A percentile compares a stretch with the other conserved stretches of the same genome.
Conservation (phyloP, 208 protist genomes). For the Leishmania turanica region DNA sequence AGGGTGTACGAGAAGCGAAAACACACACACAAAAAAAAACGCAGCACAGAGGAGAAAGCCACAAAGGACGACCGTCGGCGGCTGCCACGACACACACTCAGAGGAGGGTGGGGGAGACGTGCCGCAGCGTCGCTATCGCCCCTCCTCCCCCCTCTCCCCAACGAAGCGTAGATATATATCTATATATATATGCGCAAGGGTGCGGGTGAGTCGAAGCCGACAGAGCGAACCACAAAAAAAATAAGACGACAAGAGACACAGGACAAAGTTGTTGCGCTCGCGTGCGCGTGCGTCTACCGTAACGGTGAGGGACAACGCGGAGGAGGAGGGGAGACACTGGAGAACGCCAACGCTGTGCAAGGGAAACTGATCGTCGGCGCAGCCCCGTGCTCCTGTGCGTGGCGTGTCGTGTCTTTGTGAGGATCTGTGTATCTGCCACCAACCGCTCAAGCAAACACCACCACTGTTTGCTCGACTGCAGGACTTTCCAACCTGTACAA, state of each 20-base stretch:
- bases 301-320: not conserved
- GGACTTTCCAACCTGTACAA: not conserved
- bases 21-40: too few species aligned
- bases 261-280: not conserved
- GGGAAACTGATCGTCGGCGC: not conserved
- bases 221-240: not conserved
- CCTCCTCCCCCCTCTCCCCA: too few species aligned
- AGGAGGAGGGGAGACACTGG: not conserved
- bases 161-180: not conserved
- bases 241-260: not conserved
- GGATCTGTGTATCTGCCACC: not conserved
- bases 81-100: not conserved
- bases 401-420: not conserved
- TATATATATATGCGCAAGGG: not conserved
- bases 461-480: not conserved
- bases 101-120: not conserved
- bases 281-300: not conserved
- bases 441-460: not conserved
- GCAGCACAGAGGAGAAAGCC: not conserved
- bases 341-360: not conserved
- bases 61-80: not conserved
- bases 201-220: not conserved
- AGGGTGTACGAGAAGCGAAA: not conserved
- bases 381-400: not conserved
- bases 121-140: not conserved